Conservation (phyloP, 2,329 filamentous ascomycete genomes). For the Teratosphaeria viscida region DNA sequence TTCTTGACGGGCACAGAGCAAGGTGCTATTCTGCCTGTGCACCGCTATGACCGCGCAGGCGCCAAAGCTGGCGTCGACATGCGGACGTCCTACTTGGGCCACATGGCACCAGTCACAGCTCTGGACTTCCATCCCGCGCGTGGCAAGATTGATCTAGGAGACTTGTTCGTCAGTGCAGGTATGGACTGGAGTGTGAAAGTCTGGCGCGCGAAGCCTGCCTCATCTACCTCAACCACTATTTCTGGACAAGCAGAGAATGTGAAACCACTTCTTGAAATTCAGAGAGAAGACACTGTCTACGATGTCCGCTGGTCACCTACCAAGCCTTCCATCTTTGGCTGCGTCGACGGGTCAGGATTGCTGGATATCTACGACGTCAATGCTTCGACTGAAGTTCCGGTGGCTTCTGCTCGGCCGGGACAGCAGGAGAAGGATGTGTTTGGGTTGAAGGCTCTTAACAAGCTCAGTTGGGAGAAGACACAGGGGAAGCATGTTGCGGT, state of each 20-base stretch:
- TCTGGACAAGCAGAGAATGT: slow-evolving; percentile 29
- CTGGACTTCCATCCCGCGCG: slow-evolving; percentile 89
- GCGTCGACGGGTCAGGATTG: slow-evolving; percentile 85
- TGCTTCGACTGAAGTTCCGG: slow-evolving; percentile 82
- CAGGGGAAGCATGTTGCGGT: slow-evolving; percentile 82
- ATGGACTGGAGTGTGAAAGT: slow-evolving; percentile 96
- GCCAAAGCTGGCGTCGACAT: slow-evolving; percentile 93
- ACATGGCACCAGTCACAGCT: slow-evolving; percentile 90
- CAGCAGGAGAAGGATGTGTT: slow-evolving; percentile 27
- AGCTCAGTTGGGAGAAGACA: slow-evolving; percentile 82
- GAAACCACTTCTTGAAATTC: slow-evolving; percentile 71
- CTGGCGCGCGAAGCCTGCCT: slow-evolving; percentile 83
- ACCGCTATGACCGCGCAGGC: slow-evolving; percentile 92
- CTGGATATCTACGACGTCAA: slow-evolving; percentile 94
- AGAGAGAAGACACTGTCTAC: slow-evolving; percentile 92
- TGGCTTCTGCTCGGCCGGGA: slow-evolving; percentile 54
- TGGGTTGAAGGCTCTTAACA: slow-evolving; percentile 67
- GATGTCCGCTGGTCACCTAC: slow-evolving; percentile 91
- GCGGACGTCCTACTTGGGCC: slow-evolving; percentile 77
- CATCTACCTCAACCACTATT: slow-evolving; percentile 49
- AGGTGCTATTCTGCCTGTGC: slow-evolving; percentile 90
- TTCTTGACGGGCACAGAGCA: slow-evolving; percentile 97
- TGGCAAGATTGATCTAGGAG: slow-evolving; percentile 86
- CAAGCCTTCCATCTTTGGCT: slow-evolving; percentile 85
- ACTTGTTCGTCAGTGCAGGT: slow-evolving; percentile 82